Evolutionary conservation across 306 rosid genomes (phyloP).

Genomic region (Luffa acutangula): DNA sequence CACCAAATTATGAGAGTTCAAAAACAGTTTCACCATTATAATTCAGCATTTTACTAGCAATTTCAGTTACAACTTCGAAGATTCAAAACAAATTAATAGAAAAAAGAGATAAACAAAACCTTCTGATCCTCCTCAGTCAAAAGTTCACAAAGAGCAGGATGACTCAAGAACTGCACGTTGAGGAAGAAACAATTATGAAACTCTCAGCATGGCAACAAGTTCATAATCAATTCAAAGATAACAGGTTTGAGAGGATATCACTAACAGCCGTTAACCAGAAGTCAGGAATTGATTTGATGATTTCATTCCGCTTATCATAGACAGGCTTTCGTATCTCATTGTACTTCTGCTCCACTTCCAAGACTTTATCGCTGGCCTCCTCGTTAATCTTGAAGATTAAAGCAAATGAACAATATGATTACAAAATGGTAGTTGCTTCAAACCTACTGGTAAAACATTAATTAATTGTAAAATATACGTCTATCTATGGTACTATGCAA

Average conservation of each 20-base stretch:
- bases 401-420: not conserved
- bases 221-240: not conserved
- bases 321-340: slow-evolving; percentile 76
- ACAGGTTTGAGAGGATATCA: slow-evolving; percentile 5
- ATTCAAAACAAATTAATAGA: too few species aligned
- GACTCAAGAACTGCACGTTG: slow-evolving; percentile 55
- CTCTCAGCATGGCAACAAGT: not conserved
- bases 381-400: slow-evolving; percentile 58
- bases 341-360: slow-evolving; percentile 84
- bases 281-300: slow-evolving; percentile 73
- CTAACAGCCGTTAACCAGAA: slow-evolving; percentile 92
- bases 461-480: not conserved
- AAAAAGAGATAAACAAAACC: slow-evolving; percentile 26
- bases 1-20: not conserved
- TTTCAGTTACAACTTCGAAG: not conserved
- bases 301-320: slow-evolving; percentile 65
- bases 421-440: not conserved
- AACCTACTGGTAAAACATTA: not conserved
- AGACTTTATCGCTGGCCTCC: slow-evolving; percentile 82
- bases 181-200: not conserved
- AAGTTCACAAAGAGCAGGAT: slow-evolving; percentile 65
- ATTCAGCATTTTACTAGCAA: not conserved
- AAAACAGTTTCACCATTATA: not conserved
- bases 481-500: not conserved
- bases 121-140: slow-evolving; percentile 77